Percentiles rank a stretch among this genome's conserved stretches.
Conservation (phyloP, 371 early-diverging fungal species). For the Thermomucor indicae-seudaticae region DNA sequence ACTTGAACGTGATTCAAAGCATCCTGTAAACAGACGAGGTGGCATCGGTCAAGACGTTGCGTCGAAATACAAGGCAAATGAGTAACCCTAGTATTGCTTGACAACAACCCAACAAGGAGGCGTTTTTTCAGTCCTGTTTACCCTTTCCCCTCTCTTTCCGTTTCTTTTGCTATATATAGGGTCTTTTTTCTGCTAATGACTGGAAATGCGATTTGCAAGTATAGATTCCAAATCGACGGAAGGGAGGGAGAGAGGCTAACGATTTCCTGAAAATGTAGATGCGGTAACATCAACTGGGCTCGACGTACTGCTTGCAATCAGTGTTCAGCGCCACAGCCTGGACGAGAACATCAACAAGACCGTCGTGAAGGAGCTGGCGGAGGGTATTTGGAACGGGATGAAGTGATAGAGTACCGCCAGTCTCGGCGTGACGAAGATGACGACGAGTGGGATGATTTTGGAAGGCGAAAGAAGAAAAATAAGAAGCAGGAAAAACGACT, state of each 20-base stretch:
- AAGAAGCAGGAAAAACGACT: neutral
- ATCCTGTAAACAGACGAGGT: slow-evolving; percentile 3
- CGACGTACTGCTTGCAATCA: slow-evolving; percentile 23
- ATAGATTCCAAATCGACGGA: neutral
- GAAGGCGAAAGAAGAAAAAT: slow-evolving; percentile 20
- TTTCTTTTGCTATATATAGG: slow-evolving; percentile 11
- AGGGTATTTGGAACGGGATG: slow-evolving; percentile 29
- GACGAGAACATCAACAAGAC: slow-evolving; percentile 12
- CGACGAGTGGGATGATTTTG: slow-evolving; percentile 34
- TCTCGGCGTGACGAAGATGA: slow-evolving; percentile 17
- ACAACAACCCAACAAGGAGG: neutral
- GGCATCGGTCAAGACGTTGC: slow-evolving; percentile 16
- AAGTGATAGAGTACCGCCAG: slow-evolving; percentile 18
- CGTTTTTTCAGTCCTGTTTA: slow-evolving; percentile 4
- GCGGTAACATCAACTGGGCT: slow-evolving; percentile 33
- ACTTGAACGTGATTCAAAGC: slow-evolving; percentile 5
- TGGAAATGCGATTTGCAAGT: slow-evolving; percentile 29
- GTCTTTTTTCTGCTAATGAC: slow-evolving; percentile 26
- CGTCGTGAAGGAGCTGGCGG: slow-evolving; percentile 33
- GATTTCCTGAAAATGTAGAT: slow-evolving; percentile 5
- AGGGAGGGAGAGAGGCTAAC: neutral
- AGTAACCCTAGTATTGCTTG: neutral
- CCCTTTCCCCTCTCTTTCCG: slow-evolving; percentile 4
- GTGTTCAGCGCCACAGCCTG: slow-evolving; percentile 24
- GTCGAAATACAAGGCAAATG: slow-evolving; percentile 15